These are phyloP conservation scores for Plantago coronopus DNA, from an alignment of 305 asterid species.

Conservation along the genomic window DNA sequence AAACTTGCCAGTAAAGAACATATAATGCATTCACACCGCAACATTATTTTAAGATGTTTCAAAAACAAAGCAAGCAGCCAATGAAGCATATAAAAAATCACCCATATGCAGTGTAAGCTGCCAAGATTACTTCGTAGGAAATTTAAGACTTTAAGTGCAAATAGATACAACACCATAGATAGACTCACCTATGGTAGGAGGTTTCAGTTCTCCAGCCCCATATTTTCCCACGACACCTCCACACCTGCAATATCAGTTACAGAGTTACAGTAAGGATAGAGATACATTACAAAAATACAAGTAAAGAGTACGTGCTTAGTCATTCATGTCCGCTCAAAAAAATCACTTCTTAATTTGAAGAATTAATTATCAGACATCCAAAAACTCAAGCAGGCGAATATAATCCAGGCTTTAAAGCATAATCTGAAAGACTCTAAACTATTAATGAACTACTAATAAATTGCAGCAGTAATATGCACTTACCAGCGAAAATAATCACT, in stretches of 20 bases:
- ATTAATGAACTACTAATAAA: background rate
- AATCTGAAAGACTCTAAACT: background rate
- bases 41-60: slow-evolving; percentile 2
- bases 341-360: background rate
- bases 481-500: slow-evolving; percentile 99
- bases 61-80: background rate
- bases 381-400: background rate
- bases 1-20: no score
- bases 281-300: background rate
- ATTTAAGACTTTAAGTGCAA: no score
- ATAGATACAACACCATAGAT: slow-evolving; percentile 1
- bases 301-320: slow-evolving; percentile 6
- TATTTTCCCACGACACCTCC: slow-evolving; percentile 99
- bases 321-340: no score
- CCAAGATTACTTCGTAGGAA: no score
- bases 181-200: slow-evolving; percentile 81
- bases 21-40: background rate
- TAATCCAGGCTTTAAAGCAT: no score
- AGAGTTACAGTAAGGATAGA: background rate
- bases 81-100: slow-evolving; percentile 1
- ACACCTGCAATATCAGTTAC: slow-evolving; percentile 52
- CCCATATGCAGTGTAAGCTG: background rate
- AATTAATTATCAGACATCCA: background rate
- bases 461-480: slow-evolving; percentile 25
- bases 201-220: slow-evolving; percentile 94